phyloP scores from a whole-genome alignment of 2,329 filamentous ascomycete species.

The Clarireedia hainanense region DNA sequence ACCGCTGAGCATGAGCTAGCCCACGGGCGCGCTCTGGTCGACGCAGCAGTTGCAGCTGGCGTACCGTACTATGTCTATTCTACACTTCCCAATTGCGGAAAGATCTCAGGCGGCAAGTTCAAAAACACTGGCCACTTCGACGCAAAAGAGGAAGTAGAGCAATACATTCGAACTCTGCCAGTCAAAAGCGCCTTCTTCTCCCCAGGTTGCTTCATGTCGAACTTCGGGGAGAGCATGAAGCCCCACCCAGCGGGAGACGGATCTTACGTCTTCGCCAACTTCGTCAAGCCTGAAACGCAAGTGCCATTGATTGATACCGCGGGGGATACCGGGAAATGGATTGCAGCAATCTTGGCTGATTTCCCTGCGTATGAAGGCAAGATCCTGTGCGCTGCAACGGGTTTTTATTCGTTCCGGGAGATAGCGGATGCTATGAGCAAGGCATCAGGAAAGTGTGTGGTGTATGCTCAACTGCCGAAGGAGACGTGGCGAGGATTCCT shows the following conservation, averaged over 20 bases:
- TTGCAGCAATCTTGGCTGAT: slow-evolving; percentile 35
- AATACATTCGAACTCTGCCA: slow-evolving; percentile 30
- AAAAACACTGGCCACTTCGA: slow-evolving; percentile 30
- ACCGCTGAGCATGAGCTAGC: slow-evolving; percentile 9
- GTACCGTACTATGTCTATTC: slow-evolving; percentile 37
- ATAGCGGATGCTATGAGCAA: slow-evolving; percentile 27
- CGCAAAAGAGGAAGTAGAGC: slow-evolving; percentile 30
- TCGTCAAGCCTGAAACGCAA: slow-evolving; percentile 17
- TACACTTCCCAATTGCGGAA: slow-evolving; percentile 31
- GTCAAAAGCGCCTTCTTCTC: slow-evolving; percentile 39
- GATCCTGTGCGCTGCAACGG: slow-evolving; percentile 37
- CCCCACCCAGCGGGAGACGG: slow-evolving; percentile 15
- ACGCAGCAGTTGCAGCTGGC: slow-evolving; percentile 33
- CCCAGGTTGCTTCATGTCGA: slow-evolving; percentile 37
- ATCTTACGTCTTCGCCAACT: slow-evolving; percentile 10
- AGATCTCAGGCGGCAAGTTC: slow-evolving; percentile 31
- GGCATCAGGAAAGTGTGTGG: slow-evolving; percentile 27
- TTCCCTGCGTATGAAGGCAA: slow-evolving; percentile 37
- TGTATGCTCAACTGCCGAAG: slow-evolving; percentile 13
- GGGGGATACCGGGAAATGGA: slow-evolving; percentile 23
- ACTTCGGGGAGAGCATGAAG: slow-evolving; percentile 2
- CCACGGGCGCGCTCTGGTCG: slow-evolving; percentile 36
- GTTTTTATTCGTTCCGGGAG: slow-evolving; percentile 29
- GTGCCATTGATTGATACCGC: slow-evolving; percentile 26
- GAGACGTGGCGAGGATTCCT: slow-evolving; percentile 8